phyloP scores from a whole-genome alignment of 106 monocot genomes.

The Dactylorhiza incarnata region DNA sequence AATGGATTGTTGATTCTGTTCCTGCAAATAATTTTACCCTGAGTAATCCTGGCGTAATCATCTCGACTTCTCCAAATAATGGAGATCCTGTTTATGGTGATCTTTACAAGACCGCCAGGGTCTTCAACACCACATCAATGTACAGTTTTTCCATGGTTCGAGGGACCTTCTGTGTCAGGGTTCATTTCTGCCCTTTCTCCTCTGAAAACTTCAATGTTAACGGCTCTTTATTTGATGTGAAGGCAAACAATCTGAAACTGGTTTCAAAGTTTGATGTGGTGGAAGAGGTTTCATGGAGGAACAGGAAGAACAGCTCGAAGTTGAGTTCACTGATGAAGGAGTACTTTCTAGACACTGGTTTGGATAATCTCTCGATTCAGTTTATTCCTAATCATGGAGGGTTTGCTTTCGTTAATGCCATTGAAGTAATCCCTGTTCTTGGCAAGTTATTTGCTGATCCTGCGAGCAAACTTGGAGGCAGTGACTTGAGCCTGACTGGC shows the following conservation, averaged over 20 bases:
- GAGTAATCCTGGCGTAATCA: slow-evolving; percentile 25
- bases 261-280: slow-evolving; percentile 39
- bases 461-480: slow-evolving; percentile 23
- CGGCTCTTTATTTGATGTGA: slow-evolving; percentile 43
- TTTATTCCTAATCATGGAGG: slow-evolving; percentile 33
- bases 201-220: slow-evolving; percentile 15
- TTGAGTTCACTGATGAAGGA: slow-evolving; percentile 38
- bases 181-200: slow-evolving; percentile 48
- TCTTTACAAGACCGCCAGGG: slow-evolving; percentile 45
- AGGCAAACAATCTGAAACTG: slow-evolving; percentile 37
- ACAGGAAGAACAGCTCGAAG: slow-evolving; percentile 25
- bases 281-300: slow-evolving; percentile 42
- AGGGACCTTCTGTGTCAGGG: slow-evolving; percentile 41
- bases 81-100: slow-evolving; percentile 10
- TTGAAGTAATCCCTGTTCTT: slow-evolving; percentile 47
- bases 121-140: slow-evolving; percentile 42
- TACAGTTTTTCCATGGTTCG: slow-evolving; percentile 40
- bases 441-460: slow-evolving; percentile 20
- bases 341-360: slow-evolving; percentile 36
- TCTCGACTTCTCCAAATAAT: neutral
- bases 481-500: slow-evolving; percentile 14
- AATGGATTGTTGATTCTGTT: slow-evolving; percentile 42
- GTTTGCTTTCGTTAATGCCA: slow-evolving; percentile 66
- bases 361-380: slow-evolving; percentile 19
- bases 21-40: slow-evolving; percentile 43